Base-by-base conservation (phyloP, 805 yeast species). In the Saccharomycopsis capsularis region DNA sequence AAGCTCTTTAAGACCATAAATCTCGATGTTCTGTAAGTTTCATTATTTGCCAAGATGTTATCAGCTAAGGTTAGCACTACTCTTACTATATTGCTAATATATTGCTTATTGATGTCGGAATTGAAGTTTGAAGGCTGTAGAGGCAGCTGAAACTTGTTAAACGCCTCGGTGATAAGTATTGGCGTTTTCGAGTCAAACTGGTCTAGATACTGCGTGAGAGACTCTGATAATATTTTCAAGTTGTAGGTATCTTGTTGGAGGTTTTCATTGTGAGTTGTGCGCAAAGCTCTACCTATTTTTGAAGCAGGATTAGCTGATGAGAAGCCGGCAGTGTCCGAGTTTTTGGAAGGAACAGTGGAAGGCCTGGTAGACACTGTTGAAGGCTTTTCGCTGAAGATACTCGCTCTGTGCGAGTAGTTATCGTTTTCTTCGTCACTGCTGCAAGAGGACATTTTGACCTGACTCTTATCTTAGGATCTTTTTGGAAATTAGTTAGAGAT, bases 381-480 rank as follows among this genome's bases (percentile, higher is more conserved):
- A 7, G 55, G 55, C 34, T 52, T 52, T 30, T 35, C 55, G 40
- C 53, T 49, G 44, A 52, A 52, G 23, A 52, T 46, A 42, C 51
- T 46, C n/a, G 32, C 41, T 23, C 53, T 37, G 24, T 50, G 43
- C 9, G 55, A 52, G 43, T 43, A 52, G 44, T 38, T 37, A 35
- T 52, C 55, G 42, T 48, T 46, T 4, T 52, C 55, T 18, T 34
- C 38, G 19, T 34, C 38, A n/a, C 38, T 34, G 38, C 38, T 34
- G 19, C n/a, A 34, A 9, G 19, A 18, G 7, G 38, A 34, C 38
- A 34, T 34, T 9, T 34, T 34, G 38, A 34, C 32, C n/a, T n/a
- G n/a, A n/a, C n/a, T n/a, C n/a, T n/a, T n/a, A n/a, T n/a, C n/a
- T n/a, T n/a, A n/a, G n/a, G n/a, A n/a, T n/a, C n/a, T n/a, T n/a